Evolutionary conservation across 108 stramenopile species (phyloP), one percentile per base, ranked within the genome.

Genomic region (Fragilaria crotonensis): DNA sequence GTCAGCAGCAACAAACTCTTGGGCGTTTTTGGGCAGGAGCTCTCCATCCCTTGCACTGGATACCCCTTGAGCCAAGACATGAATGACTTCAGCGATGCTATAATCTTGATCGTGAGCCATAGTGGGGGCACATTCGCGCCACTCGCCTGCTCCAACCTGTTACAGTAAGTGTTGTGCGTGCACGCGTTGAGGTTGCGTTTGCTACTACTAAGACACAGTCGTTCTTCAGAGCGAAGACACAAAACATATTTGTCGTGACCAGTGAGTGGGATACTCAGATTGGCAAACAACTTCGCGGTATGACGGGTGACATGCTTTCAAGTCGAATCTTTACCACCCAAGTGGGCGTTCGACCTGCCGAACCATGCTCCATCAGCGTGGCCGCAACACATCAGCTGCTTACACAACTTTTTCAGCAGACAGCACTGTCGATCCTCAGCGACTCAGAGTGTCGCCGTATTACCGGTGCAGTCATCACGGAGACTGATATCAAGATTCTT

Each of bases 1-100:
- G 63, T 83, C 25, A 79, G 77, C 69, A 73, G 78, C 51, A 93
- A 93, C 76, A 89, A 88, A 66, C 60, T 91, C 2, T 67, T 91
- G 22, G 90, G 85, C 27, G 49, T 86, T 30, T 80, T 60, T 57
- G 82, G 85, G 2, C 85, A 87, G 52, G 85, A 83, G 33, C 31
- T 83, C 19, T 45, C 79, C 7, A 64, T 81, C 23, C 85, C 85
- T 29, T 17, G 77, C 3, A 45, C 71, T 52, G 85, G 85, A n/a
- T 79, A 77, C 54, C 71, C 79, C 5, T 60, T 55, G 25, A 64
- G 79, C 3, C 19, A 66, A 2, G 50, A 76, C 50, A 73, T 69
- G 4, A 41, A 45, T 36, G 66, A 79, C 31, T 48, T 83, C 11
- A 36, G 71, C n/a, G 81, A 87, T 58, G 33, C 81, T 1, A 83